Conservation (phyloP, 306 rosid genomes). For the Hylodesmum podocarpum region DNA sequence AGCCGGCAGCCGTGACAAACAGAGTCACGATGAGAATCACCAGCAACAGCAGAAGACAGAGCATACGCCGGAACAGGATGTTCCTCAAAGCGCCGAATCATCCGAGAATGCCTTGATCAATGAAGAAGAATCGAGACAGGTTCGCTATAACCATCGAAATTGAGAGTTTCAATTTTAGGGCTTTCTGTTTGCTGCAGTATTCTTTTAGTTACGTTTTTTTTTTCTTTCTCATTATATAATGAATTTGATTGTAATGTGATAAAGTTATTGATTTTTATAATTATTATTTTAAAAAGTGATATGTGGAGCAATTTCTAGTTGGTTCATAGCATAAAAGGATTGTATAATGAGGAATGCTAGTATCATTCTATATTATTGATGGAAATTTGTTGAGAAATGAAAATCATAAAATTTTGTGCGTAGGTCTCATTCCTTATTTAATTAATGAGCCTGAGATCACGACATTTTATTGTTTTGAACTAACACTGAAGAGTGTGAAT, state of each 20-base stretch:
- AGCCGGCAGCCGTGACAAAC: neutral
- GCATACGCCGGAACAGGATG: slow-evolving; percentile 9
- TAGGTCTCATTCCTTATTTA: neutral
- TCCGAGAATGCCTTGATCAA: slow-evolving; percentile 26
- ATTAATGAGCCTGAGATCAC: neutral
- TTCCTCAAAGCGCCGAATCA: slow-evolving; percentile 11
- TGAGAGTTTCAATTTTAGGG: slow-evolving; percentile 5
- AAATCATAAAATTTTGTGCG: neutral
- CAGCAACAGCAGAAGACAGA: neutral
- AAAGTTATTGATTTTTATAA: neutral
- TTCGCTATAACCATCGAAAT: neutral
- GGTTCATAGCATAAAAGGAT: neutral
- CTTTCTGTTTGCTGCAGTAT: neutral
- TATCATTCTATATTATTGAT: neutral
- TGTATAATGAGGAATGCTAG: neutral
- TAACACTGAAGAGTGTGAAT: neutral
- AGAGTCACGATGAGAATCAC: neutral
- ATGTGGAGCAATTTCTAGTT: neutral
- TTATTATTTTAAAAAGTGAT: neutral
- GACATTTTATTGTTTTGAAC: neutral
- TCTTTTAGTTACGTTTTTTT: neutral
- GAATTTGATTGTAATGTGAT: neutral
- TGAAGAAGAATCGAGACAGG: slow-evolving; percentile 38
- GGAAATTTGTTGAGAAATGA: neutral
- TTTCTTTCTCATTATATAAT: neutral